These are phyloP conservation scores for Setaria viridis DNA, from an alignment of 202 grass and related monocot genomes.

Conservation along the genomic window DNA sequence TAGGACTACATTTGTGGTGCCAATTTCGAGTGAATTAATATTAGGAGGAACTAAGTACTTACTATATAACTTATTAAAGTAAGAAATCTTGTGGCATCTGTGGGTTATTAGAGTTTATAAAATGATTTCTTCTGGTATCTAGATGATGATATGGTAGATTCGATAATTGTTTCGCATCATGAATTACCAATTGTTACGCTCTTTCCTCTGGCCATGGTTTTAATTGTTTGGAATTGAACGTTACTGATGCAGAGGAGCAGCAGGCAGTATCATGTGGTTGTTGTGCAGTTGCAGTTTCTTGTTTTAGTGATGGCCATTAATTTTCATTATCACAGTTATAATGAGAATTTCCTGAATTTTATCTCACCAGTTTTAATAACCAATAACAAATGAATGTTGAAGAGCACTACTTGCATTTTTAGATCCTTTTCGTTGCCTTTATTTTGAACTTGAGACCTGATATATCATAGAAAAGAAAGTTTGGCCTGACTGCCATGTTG, in stretches of 20 bases:
- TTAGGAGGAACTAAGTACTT: not conserved
- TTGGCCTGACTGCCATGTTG: not conserved
- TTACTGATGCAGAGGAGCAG: not conserved
- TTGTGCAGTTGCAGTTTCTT: not conserved
- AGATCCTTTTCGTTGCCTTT: not conserved
- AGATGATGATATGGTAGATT: not conserved
- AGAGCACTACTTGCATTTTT: not conserved
- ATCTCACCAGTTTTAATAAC: not conserved
- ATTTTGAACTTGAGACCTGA: not conserved
- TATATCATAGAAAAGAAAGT: not conserved
- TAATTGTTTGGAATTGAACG: not conserved
- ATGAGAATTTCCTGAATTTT: not conserved
- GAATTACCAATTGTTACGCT: not conserved
- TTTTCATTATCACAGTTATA: not conserved
- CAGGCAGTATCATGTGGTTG: not conserved
- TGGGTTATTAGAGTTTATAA: not conserved
- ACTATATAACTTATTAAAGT: not conserved
- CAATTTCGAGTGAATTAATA: not conserved
- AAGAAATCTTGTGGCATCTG: not conserved
- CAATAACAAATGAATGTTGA: not conserved
- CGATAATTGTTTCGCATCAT: not conserved
- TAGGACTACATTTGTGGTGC: not conserved
- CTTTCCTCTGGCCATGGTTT: constrained; percentile 7
- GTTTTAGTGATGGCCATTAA: not conserved
- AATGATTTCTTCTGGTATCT: not conserved